Conservation (phyloP, 495 filamentous ascomycete genomes). For the Xylaria nigripes region DNA sequence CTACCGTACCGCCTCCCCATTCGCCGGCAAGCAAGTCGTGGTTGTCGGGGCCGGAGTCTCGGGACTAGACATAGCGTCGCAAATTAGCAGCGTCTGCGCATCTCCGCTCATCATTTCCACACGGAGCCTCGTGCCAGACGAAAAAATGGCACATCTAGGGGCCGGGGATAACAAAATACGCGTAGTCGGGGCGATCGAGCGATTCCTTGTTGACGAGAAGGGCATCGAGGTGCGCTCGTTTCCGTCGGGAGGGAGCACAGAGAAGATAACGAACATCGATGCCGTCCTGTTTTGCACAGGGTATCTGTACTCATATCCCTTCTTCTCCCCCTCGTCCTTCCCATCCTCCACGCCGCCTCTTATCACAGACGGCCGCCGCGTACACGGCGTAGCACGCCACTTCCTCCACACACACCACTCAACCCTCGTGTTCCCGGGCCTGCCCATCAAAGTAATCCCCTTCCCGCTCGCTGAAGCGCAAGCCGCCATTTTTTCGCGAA, state of each 20-base stretch:
- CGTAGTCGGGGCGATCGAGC: conserved; percentile 35
- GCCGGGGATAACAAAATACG: conserved; percentile 15
- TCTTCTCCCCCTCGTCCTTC: conserved; percentile 58
- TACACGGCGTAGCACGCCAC: conserved; percentile 64
- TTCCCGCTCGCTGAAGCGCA: conserved; percentile 77
- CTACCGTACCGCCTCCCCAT: conserved; percentile 56
- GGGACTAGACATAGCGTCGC: conserved; percentile 69
- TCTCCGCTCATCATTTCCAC: conserved; percentile 38
- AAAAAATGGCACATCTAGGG: conserved; percentile 23
- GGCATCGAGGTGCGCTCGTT: conserved; percentile 27
- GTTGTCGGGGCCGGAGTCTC: conserved; percentile 74
- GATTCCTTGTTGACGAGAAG: conserved; percentile 30
- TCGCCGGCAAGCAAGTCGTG: conserved; percentile 47
- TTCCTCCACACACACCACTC: conserved; percentile 68
- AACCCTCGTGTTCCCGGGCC: conserved; percentile 66
- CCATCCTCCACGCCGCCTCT: conserved; percentile 37
- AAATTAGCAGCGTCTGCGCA: conserved; percentile 50
- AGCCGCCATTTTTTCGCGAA: conserved; percentile 63
- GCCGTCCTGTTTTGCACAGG: conserved; percentile 66
- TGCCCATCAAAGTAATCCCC: conserved; percentile 74
- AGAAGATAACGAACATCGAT: conserved; percentile 49
- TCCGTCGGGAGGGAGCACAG: conserved; percentile 6
- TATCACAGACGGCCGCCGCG: conserved; percentile 54
- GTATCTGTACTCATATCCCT: conserved; percentile 65
- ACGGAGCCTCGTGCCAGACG: conserved; percentile 25